phyloP scores from a whole-genome alignment of 176 grass and related monocot genomes.

The Themeda triandra region DNA sequence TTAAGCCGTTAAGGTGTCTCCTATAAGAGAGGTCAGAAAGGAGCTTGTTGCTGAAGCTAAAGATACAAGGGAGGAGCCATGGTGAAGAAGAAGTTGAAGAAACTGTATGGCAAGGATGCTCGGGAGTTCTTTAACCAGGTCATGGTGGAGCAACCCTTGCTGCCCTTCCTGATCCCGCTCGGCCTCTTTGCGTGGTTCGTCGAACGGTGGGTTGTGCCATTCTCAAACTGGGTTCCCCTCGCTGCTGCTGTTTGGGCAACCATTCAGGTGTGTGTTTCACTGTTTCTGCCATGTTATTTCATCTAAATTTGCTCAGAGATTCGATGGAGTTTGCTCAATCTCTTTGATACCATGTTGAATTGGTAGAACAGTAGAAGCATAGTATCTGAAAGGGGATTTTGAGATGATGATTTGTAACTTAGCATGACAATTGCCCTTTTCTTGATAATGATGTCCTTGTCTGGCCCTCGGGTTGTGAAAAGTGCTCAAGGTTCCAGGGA shows the following conservation, averaged over 20 bases:
- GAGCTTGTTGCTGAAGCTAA: constrained; percentile 15
- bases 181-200: constrained; percentile 80
- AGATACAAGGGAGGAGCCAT: constrained; percentile 33
- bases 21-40: background rate
- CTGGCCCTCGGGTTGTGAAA: background rate
- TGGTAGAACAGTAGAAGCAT: background rate
- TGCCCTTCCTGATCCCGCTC: constrained; percentile 83
- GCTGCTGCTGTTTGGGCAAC: constrained; percentile 84
- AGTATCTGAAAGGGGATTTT: background rate
- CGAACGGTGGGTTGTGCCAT: constrained; percentile 92
- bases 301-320: background rate
- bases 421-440: background rate
- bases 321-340: background rate
- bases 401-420: constrained; percentile 8
- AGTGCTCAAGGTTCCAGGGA: background rate
- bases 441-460: background rate
- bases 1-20: background rate
- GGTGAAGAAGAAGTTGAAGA: constrained; percentile 64
- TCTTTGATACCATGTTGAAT: background rate
- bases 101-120: constrained; percentile 60
- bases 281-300: constrained; percentile 12
- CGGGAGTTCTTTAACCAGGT: constrained; percentile 77
- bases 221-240: constrained; percentile 96
- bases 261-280: constrained; percentile 74
- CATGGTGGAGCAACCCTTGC: constrained; percentile 77